Base-by-base conservation (phyloP, 23 red algal species). In the Cyanidiococcus yangmingshanensis region DNA sequence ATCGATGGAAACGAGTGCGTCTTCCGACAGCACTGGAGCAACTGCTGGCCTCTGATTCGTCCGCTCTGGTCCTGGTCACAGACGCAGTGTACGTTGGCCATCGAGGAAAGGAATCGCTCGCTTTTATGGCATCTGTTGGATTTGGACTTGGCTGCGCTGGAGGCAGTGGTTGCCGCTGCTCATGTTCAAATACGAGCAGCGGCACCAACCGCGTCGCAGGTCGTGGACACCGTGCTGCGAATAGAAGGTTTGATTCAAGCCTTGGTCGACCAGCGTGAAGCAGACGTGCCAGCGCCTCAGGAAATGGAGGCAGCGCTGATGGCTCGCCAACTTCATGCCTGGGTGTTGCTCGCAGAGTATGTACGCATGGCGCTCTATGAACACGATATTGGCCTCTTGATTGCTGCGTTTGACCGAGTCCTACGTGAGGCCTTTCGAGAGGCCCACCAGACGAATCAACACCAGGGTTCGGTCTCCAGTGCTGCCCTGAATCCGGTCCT, bases 381-480 rank as follows among this genome's bases (percentile, higher is more conserved):
- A 29, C 63, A 71, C 63, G 63, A 71, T 71, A 35, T 71, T 32
- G 21, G n/a, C 3, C 63, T 71, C 16, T 12, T 71, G 63, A 35
- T 71, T 25, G 15, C 32, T 7, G 63, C 63, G 63, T 71, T 71
- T 35, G 63, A 71, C 7, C 21, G n/a, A 12, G 63, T 35, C 12
- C 21, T 71, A 7, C 63, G 63, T 29, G 63, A 71, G 63, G 63
- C 63, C 16, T 71, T 71, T 29, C 63, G 63, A 7, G 63, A 71
- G 32, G 7, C 45, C 45, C 45, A 15, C 45, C 45, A 54, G 21
- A 54, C 12, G 12, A 21, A 21, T 54, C 45, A 54, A 21, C 45
- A 54, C 21, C 63, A 32, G 63, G 3, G 7, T 29, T 27, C 63
- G 3, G 63, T 71, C 16, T 27, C 63, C 27, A 7, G 12, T 2